phyloP scores from a whole-genome alignment of 208 protist genomes.

The Acanthamoeba healyi region DNA sequence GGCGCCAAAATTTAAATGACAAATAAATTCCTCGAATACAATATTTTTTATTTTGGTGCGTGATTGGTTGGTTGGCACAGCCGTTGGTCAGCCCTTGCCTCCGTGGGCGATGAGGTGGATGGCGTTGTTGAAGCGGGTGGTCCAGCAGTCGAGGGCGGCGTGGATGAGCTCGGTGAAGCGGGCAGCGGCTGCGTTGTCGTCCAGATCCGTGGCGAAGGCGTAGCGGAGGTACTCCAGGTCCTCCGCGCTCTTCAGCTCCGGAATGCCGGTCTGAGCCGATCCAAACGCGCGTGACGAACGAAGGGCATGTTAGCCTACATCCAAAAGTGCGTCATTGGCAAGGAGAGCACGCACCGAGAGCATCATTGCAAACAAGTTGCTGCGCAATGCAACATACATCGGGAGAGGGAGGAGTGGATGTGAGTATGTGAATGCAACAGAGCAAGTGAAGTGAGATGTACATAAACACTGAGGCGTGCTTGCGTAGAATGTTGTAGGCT shows the following conservation, averaged over 20 bases:
- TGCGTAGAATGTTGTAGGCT: conserved; percentile 90
- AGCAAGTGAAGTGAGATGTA: conserved; percentile 87
- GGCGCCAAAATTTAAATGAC: too few relatives aligned
- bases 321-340: neutral
- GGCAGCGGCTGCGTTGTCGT: conserved; percentile 71
- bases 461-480: conserved; percentile 89
- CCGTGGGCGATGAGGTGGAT: conserved; percentile 82
- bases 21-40: neutral
- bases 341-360: neutral
- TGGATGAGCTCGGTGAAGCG: conserved; percentile 83
- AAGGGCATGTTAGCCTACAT: too few relatives aligned
- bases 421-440: neutral
- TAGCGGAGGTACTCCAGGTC: conserved; percentile 84
- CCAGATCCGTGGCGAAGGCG: conserved; percentile 75
- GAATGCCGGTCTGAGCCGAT: conserved; percentile 89
- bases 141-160: conserved; percentile 75
- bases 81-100: neutral
- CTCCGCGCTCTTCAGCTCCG: conserved; percentile 82
- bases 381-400: neutral
- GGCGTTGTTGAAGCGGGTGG: conserved; percentile 84
- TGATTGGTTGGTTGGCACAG: too few relatives aligned
- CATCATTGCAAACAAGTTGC: neutral
- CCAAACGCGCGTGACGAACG: neutral
- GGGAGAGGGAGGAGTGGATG: neutral
- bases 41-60: neutral